Evolutionary conservation across 2,329 filamentous ascomycete species (phyloP), one percentile per base, ranked within the genome.

Genomic region (Beauveria bassiana): DNA sequence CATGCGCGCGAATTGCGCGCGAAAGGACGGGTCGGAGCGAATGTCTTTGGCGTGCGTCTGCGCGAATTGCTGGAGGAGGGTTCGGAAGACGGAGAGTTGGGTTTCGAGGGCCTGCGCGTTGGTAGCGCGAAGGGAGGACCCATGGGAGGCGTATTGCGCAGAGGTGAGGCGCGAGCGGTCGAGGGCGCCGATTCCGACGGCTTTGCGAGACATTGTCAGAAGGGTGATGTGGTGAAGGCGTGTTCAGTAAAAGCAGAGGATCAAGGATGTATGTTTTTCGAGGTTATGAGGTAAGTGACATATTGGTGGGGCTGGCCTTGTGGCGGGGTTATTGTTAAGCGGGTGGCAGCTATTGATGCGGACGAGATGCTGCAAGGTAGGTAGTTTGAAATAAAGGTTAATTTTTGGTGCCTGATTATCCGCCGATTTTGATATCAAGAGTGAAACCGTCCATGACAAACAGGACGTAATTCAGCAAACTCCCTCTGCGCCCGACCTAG

Each of bases 1-100:
- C 95, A 99, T 99, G 73, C 93, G 91, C 3, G 95, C 93, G 72
- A 99, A 99, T 75, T 99, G 93, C 40, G 93, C 92, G 64, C 95
- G 91, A 75, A 99, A 99, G 9, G 86, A 88, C 6, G 95, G 95
- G 73, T 98, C 93, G 2, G 92, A 96, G 65, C 93, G 93, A 63
- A 99, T 99, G 70, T 96, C 95, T 71, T 93, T 92, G 68, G 89
- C 90, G 81, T 99, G 95, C 55, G 93, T 96, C 70, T 93, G 84
- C 50, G 93, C 91, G 75, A 99, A 99, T 75, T 96, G 92, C 77
- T 97, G 92, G 6, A 99, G 86, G 12, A 97, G 83, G 20, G 91
- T 95, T 71, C 96, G 92, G 81, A 99, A 99, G 70, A 98, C 93
- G 66, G 92, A 88, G 64, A 99, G 88, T 73, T 99, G 95, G 43